Percentiles rank a stretch among this genome's conserved stretches.
Evolutionary conservation across 2,329 filamentous ascomycete genomes (phyloP).

Genomic region (Trichoderma sp.): DNA sequence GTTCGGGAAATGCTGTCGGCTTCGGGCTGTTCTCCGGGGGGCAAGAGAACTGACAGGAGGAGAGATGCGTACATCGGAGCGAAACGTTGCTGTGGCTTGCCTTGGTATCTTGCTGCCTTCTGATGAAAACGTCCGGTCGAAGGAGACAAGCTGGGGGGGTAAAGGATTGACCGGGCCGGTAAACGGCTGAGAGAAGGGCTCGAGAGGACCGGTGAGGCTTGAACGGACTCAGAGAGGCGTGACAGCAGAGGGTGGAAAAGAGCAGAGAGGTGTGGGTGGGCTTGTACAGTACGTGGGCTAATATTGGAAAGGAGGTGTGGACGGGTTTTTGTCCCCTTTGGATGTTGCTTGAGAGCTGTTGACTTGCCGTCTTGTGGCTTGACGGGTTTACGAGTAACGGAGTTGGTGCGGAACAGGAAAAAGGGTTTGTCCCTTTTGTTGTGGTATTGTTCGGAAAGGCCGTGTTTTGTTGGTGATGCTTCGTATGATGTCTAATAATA

Average conservation of each 20-base stretch:
- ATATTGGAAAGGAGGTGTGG: constrained; percentile 1
- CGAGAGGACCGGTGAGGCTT: not conserved
- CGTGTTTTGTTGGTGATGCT: not conserved
- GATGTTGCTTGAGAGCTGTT: too few relatives aligned
- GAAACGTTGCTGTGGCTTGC: too few relatives aligned
- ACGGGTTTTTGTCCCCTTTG: not conserved
- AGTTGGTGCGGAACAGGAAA: not conserved
- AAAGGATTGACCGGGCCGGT: too few relatives aligned
- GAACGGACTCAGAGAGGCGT: too few relatives aligned
- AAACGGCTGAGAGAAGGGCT: not conserved
- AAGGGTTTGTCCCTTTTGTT: constrained; percentile 3
- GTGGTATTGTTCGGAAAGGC: not conserved
- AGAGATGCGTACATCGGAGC: too few relatives aligned
- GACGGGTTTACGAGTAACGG: not conserved
- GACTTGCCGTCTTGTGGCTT: not conserved
- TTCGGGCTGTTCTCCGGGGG: too few relatives aligned
- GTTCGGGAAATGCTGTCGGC: too few relatives aligned
- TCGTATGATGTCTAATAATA: constrained; percentile 7
- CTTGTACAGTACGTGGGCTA: constrained; percentile 16
- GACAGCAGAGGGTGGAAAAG: not conserved
- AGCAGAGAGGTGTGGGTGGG: constrained; percentile 17
- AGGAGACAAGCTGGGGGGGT: too few relatives aligned
- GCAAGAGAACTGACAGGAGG: too few relatives aligned
- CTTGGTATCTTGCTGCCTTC: too few relatives aligned
- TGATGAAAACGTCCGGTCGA: too few relatives aligned